A percentile compares a stretch with the other conserved stretches of the same genome.
Conservation (phyloP, 2,329 filamentous ascomycete genomes). For the Endoconidiophora polonica region DNA sequence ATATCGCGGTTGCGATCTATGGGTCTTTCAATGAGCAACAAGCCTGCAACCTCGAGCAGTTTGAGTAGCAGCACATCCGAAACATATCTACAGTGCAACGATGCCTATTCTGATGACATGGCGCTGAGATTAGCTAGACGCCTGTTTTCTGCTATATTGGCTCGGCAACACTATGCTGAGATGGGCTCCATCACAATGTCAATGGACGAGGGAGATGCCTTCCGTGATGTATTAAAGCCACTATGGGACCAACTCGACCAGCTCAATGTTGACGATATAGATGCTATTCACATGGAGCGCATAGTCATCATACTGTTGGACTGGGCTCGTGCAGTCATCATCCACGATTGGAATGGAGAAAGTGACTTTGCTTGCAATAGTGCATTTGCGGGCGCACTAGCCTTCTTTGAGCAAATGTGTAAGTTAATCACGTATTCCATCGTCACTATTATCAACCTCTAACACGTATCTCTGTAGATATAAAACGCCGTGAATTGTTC, state of each 20-base stretch:
- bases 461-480: slow-evolving; percentile 27
- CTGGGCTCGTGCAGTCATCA: slow-evolving; percentile 57
- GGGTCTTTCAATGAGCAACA: slow-evolving; percentile 31
- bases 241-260: slow-evolving; percentile 38
- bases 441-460: neutral
- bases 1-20: slow-evolving; percentile 44
- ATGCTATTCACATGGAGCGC: slow-evolving; percentile 7
- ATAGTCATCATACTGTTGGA: slow-evolving; percentile 35
- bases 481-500: slow-evolving; percentile 45
- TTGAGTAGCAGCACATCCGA: slow-evolving; percentile 7
- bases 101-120: slow-evolving; percentile 44
- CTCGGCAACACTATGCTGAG: slow-evolving; percentile 33
- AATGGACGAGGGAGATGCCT: slow-evolving; percentile 20
- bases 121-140: slow-evolving; percentile 41
- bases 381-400: slow-evolving; percentile 60
- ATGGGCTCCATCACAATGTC: slow-evolving; percentile 19
- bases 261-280: slow-evolving; percentile 22
- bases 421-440: slow-evolving; percentile 22
- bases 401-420: slow-evolving; percentile 58
- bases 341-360: slow-evolving; percentile 67
- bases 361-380: slow-evolving; percentile 53
- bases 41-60: neutral
- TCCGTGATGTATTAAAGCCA: slow-evolving; percentile 29
- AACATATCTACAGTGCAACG: slow-evolving; percentile 33
- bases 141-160: slow-evolving; percentile 39